phyloP scores from a whole-genome alignment of 106 monocot species.

The Cymbidium sinense region DNA sequence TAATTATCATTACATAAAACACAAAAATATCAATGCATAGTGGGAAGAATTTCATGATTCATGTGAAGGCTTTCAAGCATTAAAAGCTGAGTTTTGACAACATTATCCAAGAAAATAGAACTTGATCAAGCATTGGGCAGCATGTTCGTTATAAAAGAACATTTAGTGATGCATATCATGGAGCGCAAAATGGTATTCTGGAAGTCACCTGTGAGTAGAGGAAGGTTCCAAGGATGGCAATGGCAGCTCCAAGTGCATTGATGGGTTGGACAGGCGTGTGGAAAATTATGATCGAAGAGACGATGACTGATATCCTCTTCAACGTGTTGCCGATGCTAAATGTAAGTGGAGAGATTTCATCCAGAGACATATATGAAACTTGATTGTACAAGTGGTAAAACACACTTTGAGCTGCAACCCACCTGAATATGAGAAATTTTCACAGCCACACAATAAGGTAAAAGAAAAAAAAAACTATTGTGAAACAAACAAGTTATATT shows the following conservation, averaged over 20 bases:
- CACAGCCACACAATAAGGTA: slow-evolving; percentile 9
- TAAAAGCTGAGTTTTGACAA: not conserved
- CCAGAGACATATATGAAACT: slow-evolving; percentile 89
- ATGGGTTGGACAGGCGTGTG: slow-evolving; percentile 77
- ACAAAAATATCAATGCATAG: no score
- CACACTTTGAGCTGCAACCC: slow-evolving; percentile 78
- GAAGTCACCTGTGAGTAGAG: slow-evolving; percentile 71
- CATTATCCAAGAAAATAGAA: not conserved
- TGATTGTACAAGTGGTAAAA: slow-evolving; percentile 97
- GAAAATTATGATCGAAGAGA: slow-evolving; percentile 89
- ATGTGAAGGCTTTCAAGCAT: not conserved
- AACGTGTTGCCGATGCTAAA: slow-evolving; percentile 89
- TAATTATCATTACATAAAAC: not conserved
- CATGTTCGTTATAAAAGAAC: not conserved
- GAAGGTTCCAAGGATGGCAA: slow-evolving; percentile 83
- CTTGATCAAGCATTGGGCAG: not conserved
- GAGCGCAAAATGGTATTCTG: not conserved
- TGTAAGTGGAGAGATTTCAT: slow-evolving; percentile 80
- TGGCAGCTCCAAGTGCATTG: slow-evolving; percentile 88
- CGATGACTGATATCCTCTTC: slow-evolving; percentile 91
- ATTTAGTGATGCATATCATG: not conserved
- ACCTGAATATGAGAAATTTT: slow-evolving; percentile 31
- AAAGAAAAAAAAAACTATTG: not conserved
- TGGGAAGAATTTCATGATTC: no score
- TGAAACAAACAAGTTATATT: no score